Base-by-base conservation (phyloP, 2,329 filamentous ascomycete species). In the Dryadomyces sulphureus region DNA sequence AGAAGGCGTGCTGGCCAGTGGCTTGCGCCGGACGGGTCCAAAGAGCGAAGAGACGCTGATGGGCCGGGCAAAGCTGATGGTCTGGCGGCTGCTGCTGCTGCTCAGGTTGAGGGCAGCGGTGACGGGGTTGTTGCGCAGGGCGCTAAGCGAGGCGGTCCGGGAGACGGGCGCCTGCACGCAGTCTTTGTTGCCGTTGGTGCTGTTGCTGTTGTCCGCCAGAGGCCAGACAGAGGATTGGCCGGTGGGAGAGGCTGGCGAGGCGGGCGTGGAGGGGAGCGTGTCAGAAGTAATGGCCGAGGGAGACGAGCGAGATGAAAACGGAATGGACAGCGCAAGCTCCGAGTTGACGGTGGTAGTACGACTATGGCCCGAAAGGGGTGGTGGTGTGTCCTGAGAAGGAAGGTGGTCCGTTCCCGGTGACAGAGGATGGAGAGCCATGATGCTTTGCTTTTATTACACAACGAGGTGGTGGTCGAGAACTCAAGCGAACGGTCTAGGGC, bases 1-100 rank as follows among this genome's bases (percentile, higher is more conserved):
- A 35, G 72, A 75, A 68, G 65, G 30, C 71, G 75, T 42, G 72
- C 72, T 27, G 70, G 76, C 77, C 50, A 81, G 58, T 46, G 77
- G 77, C 62, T 81, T 80, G 51, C 77, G 69, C 57, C 70, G 72
- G 61, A 80, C 72, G 2, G 21, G 42, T 11, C 24, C 36, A 27
- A 34, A 20, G 30, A 36, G 36, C 5, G 11, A 19, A 35, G 27
- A 36, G 20, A 25, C 36, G 45, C 47, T 43, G 7, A 25, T 41
- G 27, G 4, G n/a, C n/a, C n/a, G n/a, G n/a, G n/a, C n/a, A n/a
- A n/a, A n/a, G n/a, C n/a, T n/a, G n/a, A n/a, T n/a, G n/a, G n/a
- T n/a, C n/a, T n/a, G n/a, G n/a, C n/a, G n/a, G n/a, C n/a, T n/a
- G n/a, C n/a, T n/a, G n/a, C n/a, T n/a, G n/a, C n/a, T n/a, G n/a